Conservation (phyloP, 305 asterid species). For the Solanum chacoense region DNA sequence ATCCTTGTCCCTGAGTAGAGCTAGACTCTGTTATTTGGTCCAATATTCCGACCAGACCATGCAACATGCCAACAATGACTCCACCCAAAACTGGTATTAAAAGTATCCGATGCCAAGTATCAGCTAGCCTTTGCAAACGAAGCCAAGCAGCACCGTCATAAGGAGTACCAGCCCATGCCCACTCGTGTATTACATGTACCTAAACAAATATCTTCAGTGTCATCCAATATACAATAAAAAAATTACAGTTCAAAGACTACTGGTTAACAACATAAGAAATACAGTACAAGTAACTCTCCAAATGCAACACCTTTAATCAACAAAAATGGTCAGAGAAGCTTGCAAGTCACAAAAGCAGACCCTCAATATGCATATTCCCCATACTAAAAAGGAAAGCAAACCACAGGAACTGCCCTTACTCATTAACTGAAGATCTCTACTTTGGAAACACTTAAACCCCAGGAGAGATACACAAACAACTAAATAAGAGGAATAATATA, state of each 20-base stretch:
- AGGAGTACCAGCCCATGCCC: conserved; percentile 99
- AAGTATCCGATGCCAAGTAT: conserved; percentile 96
- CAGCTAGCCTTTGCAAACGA: conserved; percentile 78
- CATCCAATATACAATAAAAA: neutral
- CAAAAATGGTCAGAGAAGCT: neutral
- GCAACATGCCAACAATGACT: conserved; percentile 92
- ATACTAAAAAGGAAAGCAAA: neutral
- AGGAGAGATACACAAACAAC: neutral
- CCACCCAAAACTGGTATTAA: conserved; percentile 91
- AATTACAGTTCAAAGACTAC: neutral
- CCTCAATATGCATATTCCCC: neutral
- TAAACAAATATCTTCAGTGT: conserved; percentile 13
- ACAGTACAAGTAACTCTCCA: neutral
- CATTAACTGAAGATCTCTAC: neutral
- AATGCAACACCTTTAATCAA: neutral
- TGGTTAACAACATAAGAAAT: neutral
- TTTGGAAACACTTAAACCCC: neutral
- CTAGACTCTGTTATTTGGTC: conserved; percentile 70
- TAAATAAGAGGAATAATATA: neutral
- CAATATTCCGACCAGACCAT: conserved; percentile 82
- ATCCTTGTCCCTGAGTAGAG: conserved; percentile 71
- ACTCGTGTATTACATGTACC: conserved; percentile 93
- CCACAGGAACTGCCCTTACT: neutral
- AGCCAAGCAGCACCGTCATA: conserved; percentile 98
- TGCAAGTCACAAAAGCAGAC: neutral